Conservation (phyloP, 192 early-diverging fungal species). For the Linnemannia hyalina region DNA sequence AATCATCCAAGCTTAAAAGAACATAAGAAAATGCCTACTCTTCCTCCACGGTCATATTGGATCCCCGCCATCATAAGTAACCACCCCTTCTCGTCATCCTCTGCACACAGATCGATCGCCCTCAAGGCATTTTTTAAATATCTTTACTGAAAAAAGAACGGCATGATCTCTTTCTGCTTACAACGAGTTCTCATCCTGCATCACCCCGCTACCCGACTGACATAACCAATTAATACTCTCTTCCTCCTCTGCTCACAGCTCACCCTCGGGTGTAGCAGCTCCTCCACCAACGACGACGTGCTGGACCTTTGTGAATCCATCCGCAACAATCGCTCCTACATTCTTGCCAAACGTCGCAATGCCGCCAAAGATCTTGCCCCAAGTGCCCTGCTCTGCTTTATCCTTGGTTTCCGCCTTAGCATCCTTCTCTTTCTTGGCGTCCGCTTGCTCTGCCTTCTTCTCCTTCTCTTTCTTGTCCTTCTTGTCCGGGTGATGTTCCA, state of each 20-base stretch:
- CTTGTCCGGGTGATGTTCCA: background rate
- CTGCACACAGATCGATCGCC: background rate
- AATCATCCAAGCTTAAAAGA: background rate
- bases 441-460: no score
- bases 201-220: background rate
- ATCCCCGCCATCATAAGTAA: no score
- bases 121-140: background rate
- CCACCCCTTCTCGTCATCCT: no score
- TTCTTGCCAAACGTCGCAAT: background rate
- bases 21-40: background rate
- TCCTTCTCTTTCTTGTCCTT: background rate
- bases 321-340: background rate
- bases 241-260: background rate
- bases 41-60: no score
- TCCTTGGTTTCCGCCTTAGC: background rate
- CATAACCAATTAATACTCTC: background rate
- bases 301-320: background rate
- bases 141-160: background rate
- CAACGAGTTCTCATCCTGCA: background rate
- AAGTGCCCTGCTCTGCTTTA: background rate
- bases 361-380: background rate
- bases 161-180: no score
- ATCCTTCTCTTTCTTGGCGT: background rate
- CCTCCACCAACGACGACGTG: background rate
- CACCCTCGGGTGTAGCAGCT: background rate